Evolutionary conservation across 371 early-diverging fungal genomes (phyloP), one percentile per base, ranked within the genome.

Genomic region (Mucor sp.): DNA sequence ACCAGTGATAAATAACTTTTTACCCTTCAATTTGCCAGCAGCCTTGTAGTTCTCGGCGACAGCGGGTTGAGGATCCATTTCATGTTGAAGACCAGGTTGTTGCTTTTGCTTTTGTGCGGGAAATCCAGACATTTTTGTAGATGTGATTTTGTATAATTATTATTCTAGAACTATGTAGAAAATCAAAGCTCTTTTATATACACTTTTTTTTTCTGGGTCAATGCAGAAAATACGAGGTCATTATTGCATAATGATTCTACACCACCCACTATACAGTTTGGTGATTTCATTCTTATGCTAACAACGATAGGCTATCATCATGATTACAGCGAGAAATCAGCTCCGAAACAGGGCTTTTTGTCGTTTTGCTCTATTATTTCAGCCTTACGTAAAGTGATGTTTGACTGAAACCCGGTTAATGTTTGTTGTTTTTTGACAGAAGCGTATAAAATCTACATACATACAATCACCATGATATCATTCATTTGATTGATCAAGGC

Each of bases 21-120:
- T 65, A 5, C 74, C 74, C 58, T 65, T 65, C 30, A 73, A 53
- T 21, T 73, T 73, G 14, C 74, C 74, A 14, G 74, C 74, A 25
- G 74, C 69, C 37, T 66, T 68, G 55, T 73, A 73, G 23, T 65
- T 23, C 25, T 68, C 69, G 28, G 44, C 63, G 12, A 37, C 56
- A 58, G 58, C 58, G 15, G 74, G 74, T 0, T 62, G 58, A 28
- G 69, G 69, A 21, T 59, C 47, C 74, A 73, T 73, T 55, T 68
- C 41, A 53, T 69, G 63, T 47, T 73, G 69, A 64, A 73, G 47
- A 60, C 74, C 74, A 33, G 74, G 74, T 60, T 73, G 71, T 14
- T 25, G 9, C 6, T 56, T 15, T 50, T 43, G 56, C 9, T 27
- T 28, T 60, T 66, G 67, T 53, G 37, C 14, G n/a, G 67, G 68